Evolutionary conservation across 768 basidiomycete species (phyloP), one percentile per base, ranked within the genome.

Genomic region (Russula earlei): DNA sequence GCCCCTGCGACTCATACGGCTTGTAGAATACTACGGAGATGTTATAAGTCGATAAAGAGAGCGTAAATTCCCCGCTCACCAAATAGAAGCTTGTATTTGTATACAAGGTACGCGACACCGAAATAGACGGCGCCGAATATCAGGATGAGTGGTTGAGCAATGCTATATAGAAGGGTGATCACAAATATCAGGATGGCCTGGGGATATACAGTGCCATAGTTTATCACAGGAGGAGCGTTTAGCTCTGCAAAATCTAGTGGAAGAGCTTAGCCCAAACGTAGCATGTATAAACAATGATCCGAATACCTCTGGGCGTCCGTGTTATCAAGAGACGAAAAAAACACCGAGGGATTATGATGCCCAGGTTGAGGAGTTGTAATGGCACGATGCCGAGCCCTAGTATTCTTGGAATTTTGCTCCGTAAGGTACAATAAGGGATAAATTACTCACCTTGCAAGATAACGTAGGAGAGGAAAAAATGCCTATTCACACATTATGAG

Each of bases 201-300:
- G 0, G 96, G 96, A 68, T 97, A 99, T 11, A 99, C 92, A 48
- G 87, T 80, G 49, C 96, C 96, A 63, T 98, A 95, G 70, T 97
- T 98, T 71, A 98, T 87, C 87, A 94, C 91, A 0, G 96, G 93
- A 6, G 96, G 96, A 0, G 93, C 92, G 66, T 99, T 96, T 15
- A 98, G 77, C 68, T 96, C 96, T 17, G 93, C 95, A 61, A 84
- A 94, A 65, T 99, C 95, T 97, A 65, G 12, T 17, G 14, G 25
- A 54, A 17, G 25, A 43, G 27, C 52, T 51, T 40, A 33, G n/a
- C 5, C 64, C 10, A 19, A 56, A 43, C 37, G 34, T 51, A 34
- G 33, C 10, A 12, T 46, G 19, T 25, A 44, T 25, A 42, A 12
- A 15, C 27, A 20, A 33, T 17, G 12, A 10, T 24, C 19, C 24